These are phyloP conservation scores for Diaporthe citrichinensis DNA, from an alignment of 2,329 filamentous ascomycete genomes.

Conservation along the genomic window DNA sequence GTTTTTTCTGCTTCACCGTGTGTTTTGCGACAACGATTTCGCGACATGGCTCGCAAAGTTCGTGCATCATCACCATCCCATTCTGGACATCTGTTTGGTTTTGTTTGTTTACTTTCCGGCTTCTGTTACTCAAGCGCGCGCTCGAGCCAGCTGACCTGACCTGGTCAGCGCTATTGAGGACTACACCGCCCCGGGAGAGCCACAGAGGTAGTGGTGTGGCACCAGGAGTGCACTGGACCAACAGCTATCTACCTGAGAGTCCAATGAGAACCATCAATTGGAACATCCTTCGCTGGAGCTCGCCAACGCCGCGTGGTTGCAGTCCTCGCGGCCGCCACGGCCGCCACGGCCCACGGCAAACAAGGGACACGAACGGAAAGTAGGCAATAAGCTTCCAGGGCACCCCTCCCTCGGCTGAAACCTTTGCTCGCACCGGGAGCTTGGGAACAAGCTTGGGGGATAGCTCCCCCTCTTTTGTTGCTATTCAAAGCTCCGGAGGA, in stretches of 20 bases:
- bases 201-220: background rate
- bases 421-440: slow-evolving; percentile 20
- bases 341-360: slow-evolving; percentile 22
- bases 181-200: slow-evolving; percentile 26
- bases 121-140: slow-evolving; percentile 4
- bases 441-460: slow-evolving; percentile 11
- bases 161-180: slow-evolving; percentile 23
- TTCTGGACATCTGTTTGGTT: background rate
- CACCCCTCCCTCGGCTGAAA: slow-evolving; percentile 38
- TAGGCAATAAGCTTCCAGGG: background rate
- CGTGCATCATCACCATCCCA: slow-evolving; percentile 26
- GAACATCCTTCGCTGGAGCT: slow-evolving; percentile 14
- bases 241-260: slow-evolving; percentile 15
- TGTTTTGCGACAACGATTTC: background rate
- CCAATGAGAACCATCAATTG: slow-evolving; percentile 2
- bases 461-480: slow-evolving; percentile 13
- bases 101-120: slow-evolving; percentile 42
- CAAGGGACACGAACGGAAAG: slow-evolving; percentile 1
- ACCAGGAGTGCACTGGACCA: slow-evolving; percentile 13
- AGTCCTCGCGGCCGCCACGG: slow-evolving; percentile 14
- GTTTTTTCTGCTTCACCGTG: slow-evolving; percentile 24
- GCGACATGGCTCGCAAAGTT: background rate
- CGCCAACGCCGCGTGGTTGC: slow-evolving; percentile 35
- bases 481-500: slow-evolving; percentile 7
- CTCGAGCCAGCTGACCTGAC: slow-evolving; percentile 25